Conservation (phyloP, 140 eudicot genomes). For the Flaveria floridana region DNA sequence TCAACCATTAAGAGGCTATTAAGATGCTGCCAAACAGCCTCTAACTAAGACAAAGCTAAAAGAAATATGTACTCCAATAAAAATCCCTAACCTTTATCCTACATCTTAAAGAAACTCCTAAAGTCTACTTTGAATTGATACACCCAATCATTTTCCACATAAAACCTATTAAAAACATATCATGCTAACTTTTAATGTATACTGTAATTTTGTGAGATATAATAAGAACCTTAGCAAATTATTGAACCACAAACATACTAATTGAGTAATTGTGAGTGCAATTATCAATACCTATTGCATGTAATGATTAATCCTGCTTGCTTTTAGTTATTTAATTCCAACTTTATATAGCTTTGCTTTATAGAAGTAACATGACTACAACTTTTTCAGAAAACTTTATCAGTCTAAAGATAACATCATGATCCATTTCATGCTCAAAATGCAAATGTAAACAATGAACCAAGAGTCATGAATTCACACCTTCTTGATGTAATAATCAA, state of each 20-base stretch:
- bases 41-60: too few species aligned
- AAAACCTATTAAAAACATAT: neutral
- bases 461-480: slow-evolving; percentile 31
- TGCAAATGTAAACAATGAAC: neutral
- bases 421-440: slow-evolving; percentile 14
- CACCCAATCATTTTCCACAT: neutral
- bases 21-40: too few species aligned
- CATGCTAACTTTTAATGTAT: neutral
- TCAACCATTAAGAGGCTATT: too few species aligned
- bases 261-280: slow-evolving; percentile 1
- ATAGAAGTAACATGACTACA: slow-evolving; percentile 16
- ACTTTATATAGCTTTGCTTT: slow-evolving; percentile 22
- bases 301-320: slow-evolving; percentile 5
- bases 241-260: neutral
- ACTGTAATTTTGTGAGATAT: neutral
- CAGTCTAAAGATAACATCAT: slow-evolving; percentile 8
- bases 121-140: slow-evolving; percentile 1
- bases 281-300: slow-evolving; percentile 15
- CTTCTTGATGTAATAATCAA: slow-evolving; percentile 71
- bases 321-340: neutral
- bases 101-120: too few species aligned
- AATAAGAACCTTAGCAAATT: neutral
- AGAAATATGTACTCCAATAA: too few species aligned
- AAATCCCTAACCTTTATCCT: too few species aligned
- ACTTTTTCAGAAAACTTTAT: slow-evolving; percentile 22